phyloP scores from a whole-genome alignment of 2,329 filamentous ascomycete species.

The Lachnellula occidentalis region DNA sequence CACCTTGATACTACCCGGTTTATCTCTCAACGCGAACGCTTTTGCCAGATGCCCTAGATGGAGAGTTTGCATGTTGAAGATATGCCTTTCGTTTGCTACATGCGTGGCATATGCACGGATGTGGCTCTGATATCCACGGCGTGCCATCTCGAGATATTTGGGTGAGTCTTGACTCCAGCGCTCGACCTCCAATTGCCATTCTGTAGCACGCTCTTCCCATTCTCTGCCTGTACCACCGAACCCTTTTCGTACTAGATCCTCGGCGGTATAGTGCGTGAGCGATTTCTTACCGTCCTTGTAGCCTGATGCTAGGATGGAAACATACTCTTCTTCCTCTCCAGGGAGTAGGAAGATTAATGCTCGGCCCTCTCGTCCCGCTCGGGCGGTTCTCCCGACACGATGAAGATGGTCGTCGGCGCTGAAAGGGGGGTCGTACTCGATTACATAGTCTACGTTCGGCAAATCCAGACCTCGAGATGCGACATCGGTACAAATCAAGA shows the following conservation, averaged over 20 bases:
- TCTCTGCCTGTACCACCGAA: conserved; percentile 48
- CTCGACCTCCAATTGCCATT: conserved; percentile 62
- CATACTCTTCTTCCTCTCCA: conserved; percentile 87
- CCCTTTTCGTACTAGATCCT: conserved; percentile 62
- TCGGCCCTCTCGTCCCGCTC: conserved; percentile 82
- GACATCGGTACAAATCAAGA: conserved; percentile 92
- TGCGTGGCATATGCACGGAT: conserved; percentile 95
- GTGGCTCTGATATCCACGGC: conserved; percentile 84
- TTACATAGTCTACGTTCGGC: conserved; percentile 87
- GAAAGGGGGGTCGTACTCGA: conserved; percentile 96
- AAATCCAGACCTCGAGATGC: conserved; percentile 93
- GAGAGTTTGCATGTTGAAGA: conserved; percentile 87
- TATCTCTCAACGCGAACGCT: conserved; percentile 83
- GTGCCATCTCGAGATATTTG: conserved; percentile 71
- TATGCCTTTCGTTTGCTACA: conserved; percentile 73
- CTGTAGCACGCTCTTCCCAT: conserved; percentile 62
- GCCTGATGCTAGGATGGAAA: conserved; percentile 45
- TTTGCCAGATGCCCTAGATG: conserved; percentile 93
- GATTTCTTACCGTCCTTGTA: conserved; percentile 51
- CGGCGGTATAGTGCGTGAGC: conserved; percentile 57
- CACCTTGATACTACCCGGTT: conserved; percentile 73
- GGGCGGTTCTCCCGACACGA: conserved; percentile 88
- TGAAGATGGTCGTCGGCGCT: conserved; percentile 90
- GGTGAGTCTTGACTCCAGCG: conserved; percentile 59
- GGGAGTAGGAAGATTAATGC: conserved; percentile 87